Base-by-base conservation (phyloP, 306 rosid species). In the Psophocarpus tetragonolobus region DNA sequence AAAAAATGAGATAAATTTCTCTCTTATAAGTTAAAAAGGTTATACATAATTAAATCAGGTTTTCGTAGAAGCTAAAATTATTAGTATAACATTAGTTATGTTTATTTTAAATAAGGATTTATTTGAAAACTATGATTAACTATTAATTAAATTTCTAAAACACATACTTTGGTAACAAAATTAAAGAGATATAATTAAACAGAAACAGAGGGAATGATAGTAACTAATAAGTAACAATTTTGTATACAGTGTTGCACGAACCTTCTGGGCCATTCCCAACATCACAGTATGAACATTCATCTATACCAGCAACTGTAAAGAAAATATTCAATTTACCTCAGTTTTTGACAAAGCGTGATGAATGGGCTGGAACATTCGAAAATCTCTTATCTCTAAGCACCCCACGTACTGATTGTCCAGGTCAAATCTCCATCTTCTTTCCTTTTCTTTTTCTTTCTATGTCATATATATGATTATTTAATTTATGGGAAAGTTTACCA, bases 261-360 rank as follows among this genome's bases (percentile, higher is more conserved):
- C 71, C 82, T 20, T 68, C 63, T 20, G 82, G 70, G 72, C 70
- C 82, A 44, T 42, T 68, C 4, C 61, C 71, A 44, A 69, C 82
- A 69, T 78, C 82, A 78, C 82, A 78, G 20, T 78, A 68, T 32
- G 82, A 78, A 14, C 82, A 69, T 69, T 78, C 82, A 9, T 78
- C 82, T 12, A 78, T 68, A 44, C 82, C 82, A 30, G 76, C 71
- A 57, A 68, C 82, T 57, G 76, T 57, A 4, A 78, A 78, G 63
- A 78, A 78, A 41, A 57, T 78, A 58, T 78, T 69, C 51, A 57
- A 78, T 78, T 71, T 78, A 3, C 76, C 82, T 5, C 1, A 58
- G 4, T 78, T 78, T 44, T 23, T 78, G 51, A 69, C 82, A 42
- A 78, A 78, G 63, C 42, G 82, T 27, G 76, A 78, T 69, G 82